Conservation (phyloP, 2,329 filamentous ascomycete species). For the Leptographium lundbergii region DNA sequence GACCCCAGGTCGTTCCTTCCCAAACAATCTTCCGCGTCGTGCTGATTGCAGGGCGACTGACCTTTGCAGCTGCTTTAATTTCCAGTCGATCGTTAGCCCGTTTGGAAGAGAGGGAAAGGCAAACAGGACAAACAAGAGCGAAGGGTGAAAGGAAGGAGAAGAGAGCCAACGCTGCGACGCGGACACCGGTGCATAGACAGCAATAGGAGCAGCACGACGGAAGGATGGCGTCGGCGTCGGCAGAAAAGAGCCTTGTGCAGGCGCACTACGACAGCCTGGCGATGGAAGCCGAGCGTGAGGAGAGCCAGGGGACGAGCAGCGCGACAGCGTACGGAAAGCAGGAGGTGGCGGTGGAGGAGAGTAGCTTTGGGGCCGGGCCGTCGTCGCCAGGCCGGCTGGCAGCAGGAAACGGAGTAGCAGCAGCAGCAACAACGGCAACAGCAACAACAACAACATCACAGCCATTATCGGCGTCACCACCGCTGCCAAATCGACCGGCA, state of each 20-base stretch:
- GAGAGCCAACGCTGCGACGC: background rate
- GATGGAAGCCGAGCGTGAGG: background rate
- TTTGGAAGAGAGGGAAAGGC: background rate
- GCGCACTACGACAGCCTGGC: slow-evolving; percentile 3
- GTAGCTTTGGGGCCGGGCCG: background rate
- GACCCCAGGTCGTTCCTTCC: background rate
- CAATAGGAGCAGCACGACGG: background rate
- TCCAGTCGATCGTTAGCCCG: too few relatives aligned
- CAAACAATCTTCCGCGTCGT: background rate
- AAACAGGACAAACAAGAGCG: too few relatives aligned
- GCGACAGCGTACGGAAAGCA: too few relatives aligned
- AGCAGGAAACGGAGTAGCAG: background rate
- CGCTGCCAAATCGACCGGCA: background rate
- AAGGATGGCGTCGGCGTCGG: background rate
- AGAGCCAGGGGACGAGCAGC: background rate
- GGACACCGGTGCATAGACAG: background rate
- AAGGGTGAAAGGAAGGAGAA: background rate
- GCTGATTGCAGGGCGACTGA: background rate
- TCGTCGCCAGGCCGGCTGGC: background rate
- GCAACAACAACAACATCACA: background rate
- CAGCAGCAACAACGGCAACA: background rate
- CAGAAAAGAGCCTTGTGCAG: slow-evolving; percentile 7
- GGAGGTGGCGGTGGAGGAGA: background rate
- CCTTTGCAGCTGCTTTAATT: background rate
- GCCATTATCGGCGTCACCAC: background rate